A percentile compares a stretch with the other conserved stretches of the same genome.
phyloP scores from a whole-genome alignment of 768 basidiomycete genomes.

The Cystobasidium ongulense region DNA sequence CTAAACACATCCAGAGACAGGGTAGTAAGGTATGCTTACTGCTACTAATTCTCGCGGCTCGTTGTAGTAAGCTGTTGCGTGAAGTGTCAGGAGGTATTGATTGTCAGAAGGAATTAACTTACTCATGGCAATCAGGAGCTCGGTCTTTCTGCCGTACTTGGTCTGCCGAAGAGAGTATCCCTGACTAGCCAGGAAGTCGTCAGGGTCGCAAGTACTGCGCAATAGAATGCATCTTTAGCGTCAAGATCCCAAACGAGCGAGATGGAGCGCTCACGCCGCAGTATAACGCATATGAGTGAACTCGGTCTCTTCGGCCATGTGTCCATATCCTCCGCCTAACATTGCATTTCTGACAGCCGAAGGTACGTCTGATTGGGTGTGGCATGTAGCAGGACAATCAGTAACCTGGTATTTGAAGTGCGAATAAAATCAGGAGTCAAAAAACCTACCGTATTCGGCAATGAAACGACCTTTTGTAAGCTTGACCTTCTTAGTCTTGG shows the following conservation, averaged over 20 bases:
- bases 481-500: constrained; percentile 74
- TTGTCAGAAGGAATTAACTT: not conserved
- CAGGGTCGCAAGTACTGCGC: constrained; percentile 65
- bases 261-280: constrained; percentile 52
- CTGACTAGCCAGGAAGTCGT: constrained; percentile 64
- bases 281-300: constrained; percentile 96
- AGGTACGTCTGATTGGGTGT: constrained; percentile 35
- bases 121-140: constrained; percentile 79
- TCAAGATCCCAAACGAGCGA: no score
- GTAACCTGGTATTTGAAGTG: not conserved
- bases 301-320: constrained; percentile 61
- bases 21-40: constrained; percentile 3
- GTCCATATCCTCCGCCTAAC: constrained; percentile 19
- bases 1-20: constrained; percentile 44
- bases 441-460: constrained; percentile 32
- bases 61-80: constrained; percentile 54
- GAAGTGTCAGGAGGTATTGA: not conserved
- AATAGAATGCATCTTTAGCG: not conserved
- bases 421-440: not conserved
- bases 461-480: constrained; percentile 66
- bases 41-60: constrained; percentile 49
- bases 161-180: constrained; percentile 80
- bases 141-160: constrained; percentile 79
- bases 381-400: not conserved
- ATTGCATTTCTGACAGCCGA: constrained; percentile 37